Percentiles rank a stretch among this genome's conserved stretches.
phyloP scores from a whole-genome alignment of 73 alveolate genomes.

The Paramecium tetraurelia region DNA sequence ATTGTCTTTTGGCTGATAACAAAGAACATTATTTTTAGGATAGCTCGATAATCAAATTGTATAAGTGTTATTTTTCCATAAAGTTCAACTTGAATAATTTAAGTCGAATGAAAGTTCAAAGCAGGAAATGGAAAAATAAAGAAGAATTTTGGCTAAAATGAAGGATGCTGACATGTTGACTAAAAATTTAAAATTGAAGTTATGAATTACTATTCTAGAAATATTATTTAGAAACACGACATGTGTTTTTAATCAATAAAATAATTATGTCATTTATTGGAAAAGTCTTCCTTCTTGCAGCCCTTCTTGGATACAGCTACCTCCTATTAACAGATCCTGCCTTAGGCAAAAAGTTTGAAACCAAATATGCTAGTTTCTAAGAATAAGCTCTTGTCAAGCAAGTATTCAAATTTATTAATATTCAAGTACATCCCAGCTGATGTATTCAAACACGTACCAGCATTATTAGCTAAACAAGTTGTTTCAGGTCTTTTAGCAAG shows the following conservation, averaged over 20 bases:
- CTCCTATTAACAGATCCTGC: not conserved
- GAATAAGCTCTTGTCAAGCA: not conserved
- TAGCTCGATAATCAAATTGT: not conserved
- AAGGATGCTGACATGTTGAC: constrained; percentile 19
- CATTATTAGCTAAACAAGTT: not conserved
- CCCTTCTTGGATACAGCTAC: not conserved
- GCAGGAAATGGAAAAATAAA: not conserved
- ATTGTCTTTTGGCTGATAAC: not conserved
- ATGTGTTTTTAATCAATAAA: not conserved
- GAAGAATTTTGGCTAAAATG: constrained; percentile 26
- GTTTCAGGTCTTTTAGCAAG: constrained; percentile 6
- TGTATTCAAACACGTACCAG: not conserved
- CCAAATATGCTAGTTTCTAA: not conserved
- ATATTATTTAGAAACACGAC: not conserved
- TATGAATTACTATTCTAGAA: not conserved
- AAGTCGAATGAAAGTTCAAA: constrained; percentile 10
- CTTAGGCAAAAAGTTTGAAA: not conserved
- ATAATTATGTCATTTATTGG: constrained; percentile 39
- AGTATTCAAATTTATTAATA: not conserved
- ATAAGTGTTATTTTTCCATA: not conserved
- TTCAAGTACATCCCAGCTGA: not conserved
- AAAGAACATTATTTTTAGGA: not conserved
- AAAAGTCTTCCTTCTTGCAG: constrained; percentile 2
- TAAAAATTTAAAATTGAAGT: not conserved
- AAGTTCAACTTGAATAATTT: constrained; percentile 11